Conservation (phyloP, 805 yeast species). For the Metschnikowia lochheadii region DNA sequence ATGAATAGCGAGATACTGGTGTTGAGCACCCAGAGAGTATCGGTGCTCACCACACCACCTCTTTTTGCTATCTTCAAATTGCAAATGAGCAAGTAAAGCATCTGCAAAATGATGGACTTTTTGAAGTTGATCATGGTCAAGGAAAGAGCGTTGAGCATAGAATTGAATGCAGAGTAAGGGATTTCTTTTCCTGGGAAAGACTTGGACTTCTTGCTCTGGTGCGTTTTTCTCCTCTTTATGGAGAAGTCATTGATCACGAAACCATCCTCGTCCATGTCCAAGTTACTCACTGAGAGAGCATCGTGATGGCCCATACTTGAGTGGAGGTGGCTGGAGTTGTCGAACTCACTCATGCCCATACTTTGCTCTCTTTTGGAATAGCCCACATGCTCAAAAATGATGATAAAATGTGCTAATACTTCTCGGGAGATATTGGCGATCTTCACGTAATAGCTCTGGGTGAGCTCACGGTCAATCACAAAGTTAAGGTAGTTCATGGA, state of each 20-base stretch:
- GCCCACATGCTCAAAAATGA: slow-evolving; percentile 35
- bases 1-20: slow-evolving; percentile 31
- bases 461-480: slow-evolving; percentile 39
- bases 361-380: slow-evolving; percentile 11
- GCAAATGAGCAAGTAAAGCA: slow-evolving; percentile 40
- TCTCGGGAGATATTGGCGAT: slow-evolving; percentile 37
- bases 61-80: slow-evolving; percentile 34
- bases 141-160: slow-evolving; percentile 40
- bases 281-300: slow-evolving; percentile 17
- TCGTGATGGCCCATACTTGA: slow-evolving; percentile 1
- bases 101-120: slow-evolving; percentile 39
- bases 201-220: slow-evolving; percentile 16
- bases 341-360: background rate
- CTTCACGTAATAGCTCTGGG: slow-evolving; percentile 29
- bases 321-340: slow-evolving; percentile 4
- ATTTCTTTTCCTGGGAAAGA: slow-evolving; percentile 18
- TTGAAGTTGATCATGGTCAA: slow-evolving; percentile 42
- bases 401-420: slow-evolving; percentile 33
- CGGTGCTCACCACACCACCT: slow-evolving; percentile 17
- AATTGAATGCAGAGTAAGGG: slow-evolving; percentile 38
- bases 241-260: slow-evolving; percentile 43
- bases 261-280: slow-evolving; percentile 44
- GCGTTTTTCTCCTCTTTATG: slow-evolving; percentile 24
- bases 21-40: slow-evolving; percentile 13
- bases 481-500: slow-evolving; percentile 40